These are phyloP conservation scores for Adansonia madagascariensis DNA, from an alignment of 441 rosid species.

Conservation along the genomic window DNA sequence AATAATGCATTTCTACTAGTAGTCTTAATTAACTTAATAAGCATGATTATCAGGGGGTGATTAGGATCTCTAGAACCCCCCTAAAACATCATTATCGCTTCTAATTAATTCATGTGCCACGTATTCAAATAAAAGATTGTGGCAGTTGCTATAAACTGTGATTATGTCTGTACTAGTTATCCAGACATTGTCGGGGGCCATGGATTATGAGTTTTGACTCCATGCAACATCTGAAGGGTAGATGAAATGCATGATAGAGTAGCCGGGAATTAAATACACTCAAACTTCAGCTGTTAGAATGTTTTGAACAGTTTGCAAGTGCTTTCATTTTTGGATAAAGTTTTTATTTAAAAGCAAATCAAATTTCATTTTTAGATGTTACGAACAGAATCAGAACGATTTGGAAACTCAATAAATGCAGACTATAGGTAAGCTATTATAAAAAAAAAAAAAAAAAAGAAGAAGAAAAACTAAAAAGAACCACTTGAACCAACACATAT, in stretches of 20 bases:
- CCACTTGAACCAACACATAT: too few relatives aligned
- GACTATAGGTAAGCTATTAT: too few relatives aligned
- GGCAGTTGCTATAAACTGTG: not conserved
- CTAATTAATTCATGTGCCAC: not conserved
- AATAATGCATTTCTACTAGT: not conserved
- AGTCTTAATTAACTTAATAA: not conserved
- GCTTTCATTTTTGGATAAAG: too few relatives aligned
- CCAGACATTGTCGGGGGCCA: not conserved
- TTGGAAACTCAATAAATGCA: too few relatives aligned
- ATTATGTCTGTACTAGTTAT: not conserved
- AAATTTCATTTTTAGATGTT: too few relatives aligned
- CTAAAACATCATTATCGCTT: not conserved
- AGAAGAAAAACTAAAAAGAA: too few relatives aligned
- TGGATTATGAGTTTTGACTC: not conserved
- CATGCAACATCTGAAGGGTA: not conserved
- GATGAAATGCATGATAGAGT: too few relatives aligned
- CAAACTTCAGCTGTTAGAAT: not conserved
- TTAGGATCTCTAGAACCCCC: slow-evolving; percentile 18
- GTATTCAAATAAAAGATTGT: not conserved
- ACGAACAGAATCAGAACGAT: too few relatives aligned
- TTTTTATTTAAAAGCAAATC: too few relatives aligned
- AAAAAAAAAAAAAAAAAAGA: too few relatives aligned
- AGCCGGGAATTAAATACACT: too few relatives aligned
- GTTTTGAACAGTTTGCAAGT: not conserved
- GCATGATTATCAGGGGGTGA: not conserved